These are phyloP conservation scores for Trichosanthes truncata DNA, from an alignment of 306 rosid genomes.

Conservation along the genomic window DNA sequence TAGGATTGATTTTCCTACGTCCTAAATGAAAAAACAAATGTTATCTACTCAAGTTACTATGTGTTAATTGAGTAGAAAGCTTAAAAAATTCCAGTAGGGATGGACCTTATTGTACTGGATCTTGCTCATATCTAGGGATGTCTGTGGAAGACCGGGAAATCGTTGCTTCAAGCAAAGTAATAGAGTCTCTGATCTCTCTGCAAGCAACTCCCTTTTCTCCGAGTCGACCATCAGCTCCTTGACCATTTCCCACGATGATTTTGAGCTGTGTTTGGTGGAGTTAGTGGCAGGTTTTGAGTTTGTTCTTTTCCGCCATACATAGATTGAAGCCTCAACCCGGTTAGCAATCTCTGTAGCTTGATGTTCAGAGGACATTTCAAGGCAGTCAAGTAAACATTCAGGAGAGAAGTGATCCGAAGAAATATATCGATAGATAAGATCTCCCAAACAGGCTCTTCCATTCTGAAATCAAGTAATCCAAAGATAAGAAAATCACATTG, in stretches of 20 bases:
- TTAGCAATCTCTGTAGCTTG: slow-evolving; percentile 88
- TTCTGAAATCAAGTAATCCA: slow-evolving; percentile 48
- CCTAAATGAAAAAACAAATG: slow-evolving; percentile 34
- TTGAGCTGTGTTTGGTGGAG: slow-evolving; percentile 42
- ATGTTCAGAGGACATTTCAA: slow-evolving; percentile 86
- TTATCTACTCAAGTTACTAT: not conserved
- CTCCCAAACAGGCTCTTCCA: slow-evolving; percentile 77
- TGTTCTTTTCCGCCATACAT: slow-evolving; percentile 55
- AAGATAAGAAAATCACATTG: not conserved
- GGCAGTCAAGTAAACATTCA: slow-evolving; percentile 75
- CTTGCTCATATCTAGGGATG: slow-evolving; percentile 81
- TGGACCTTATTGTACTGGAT: slow-evolving; percentile 82
- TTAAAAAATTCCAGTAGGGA: not conserved
- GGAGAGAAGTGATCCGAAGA: slow-evolving; percentile 81
- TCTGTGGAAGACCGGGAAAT: slow-evolving; percentile 90
- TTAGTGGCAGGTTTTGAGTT: slow-evolving; percentile 38
- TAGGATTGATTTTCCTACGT: slow-evolving; percentile 80
- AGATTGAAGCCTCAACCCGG: slow-evolving; percentile 70
- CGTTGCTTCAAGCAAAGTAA: slow-evolving; percentile 73
- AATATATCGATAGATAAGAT: slow-evolving; percentile 76
- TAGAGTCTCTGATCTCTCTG: slow-evolving; percentile 87
- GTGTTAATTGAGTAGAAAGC: not conserved
- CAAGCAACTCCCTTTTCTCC: slow-evolving; percentile 78
- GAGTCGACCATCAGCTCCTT: slow-evolving; percentile 84
- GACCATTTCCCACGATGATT: slow-evolving; percentile 95